phyloP scores from a whole-genome alignment of 441 rosid genomes.

The Erodium moschatum region DNA sequence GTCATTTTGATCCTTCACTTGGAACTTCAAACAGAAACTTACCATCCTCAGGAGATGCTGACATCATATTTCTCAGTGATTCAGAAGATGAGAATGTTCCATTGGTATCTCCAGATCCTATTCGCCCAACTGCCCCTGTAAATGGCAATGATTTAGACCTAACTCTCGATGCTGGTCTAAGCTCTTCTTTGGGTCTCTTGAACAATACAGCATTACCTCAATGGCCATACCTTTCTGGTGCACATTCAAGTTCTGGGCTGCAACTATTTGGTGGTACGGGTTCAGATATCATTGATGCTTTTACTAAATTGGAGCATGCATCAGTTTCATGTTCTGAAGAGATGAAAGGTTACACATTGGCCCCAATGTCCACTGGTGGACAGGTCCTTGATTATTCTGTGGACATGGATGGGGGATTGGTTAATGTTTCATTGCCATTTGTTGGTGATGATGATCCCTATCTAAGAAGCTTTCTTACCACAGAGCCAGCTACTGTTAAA shows the following conservation, averaged over 20 bases:
- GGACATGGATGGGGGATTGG: constrained; percentile 18
- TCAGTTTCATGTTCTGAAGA: constrained; percentile 16
- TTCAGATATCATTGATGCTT: constrained; percentile 24
- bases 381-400: constrained; percentile 18
- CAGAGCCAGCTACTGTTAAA: constrained; percentile 13
- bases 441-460: constrained; percentile 16
- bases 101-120: constrained; percentile 7
- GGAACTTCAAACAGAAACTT: constrained; percentile 12
- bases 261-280: constrained; percentile 20
- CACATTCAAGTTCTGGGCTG: constrained; percentile 14
- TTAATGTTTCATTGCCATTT: constrained; percentile 17
- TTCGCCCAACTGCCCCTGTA: constrained; percentile 9
- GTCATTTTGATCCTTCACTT: constrained; percentile 7
- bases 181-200: constrained; percentile 17
- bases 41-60: not conserved
- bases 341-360: constrained; percentile 19
- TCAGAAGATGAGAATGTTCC: constrained; percentile 25
- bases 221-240: constrained; percentile 22
- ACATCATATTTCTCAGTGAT: constrained; percentile 26
- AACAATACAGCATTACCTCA: constrained; percentile 12
- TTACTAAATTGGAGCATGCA: constrained; percentile 20
- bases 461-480: constrained; percentile 19
- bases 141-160: constrained; percentile 15
- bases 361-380: constrained; percentile 10
- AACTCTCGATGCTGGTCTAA: constrained; percentile 14